These are phyloP conservation scores for Capsella bursapastoris DNA, from an alignment of 345 rosid genomes.

Conservation along the genomic window DNA sequence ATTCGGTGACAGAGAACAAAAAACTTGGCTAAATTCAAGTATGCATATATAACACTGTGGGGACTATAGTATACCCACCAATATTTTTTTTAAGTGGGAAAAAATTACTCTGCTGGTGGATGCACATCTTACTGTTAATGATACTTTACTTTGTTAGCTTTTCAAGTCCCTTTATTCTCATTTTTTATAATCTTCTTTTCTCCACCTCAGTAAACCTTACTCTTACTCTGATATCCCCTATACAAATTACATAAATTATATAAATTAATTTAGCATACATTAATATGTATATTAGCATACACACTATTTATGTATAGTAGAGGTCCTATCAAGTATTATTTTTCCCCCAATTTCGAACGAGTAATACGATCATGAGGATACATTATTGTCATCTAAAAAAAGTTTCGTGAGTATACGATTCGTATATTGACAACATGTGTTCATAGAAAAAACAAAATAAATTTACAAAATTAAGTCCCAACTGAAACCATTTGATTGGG, in stretches of 20 bases:
- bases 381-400: neutral
- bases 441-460: constrained; percentile 12
- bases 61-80: constrained; percentile 28
- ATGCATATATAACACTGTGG: constrained; percentile 35
- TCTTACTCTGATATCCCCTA: neutral
- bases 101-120: constrained; percentile 7
- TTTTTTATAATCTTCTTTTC: neutral
- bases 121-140: constrained; percentile 15
- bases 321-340: neutral
- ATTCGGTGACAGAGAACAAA: constrained; percentile 33
- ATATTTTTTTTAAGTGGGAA: constrained; percentile 11
- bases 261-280: neutral
- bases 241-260: no score
- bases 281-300: neutral
- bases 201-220: neutral
- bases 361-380: neutral
- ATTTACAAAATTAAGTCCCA: constrained; percentile 30
- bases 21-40: constrained; percentile 30
- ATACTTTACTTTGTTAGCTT: constrained; percentile 6
- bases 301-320: neutral
- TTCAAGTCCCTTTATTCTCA: neutral
- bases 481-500: neutral
- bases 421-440: constrained; percentile 33
- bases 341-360: neutral
- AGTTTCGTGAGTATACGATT: neutral